Evolutionary conservation across 805 yeast genomes (phyloP), one percentile per base, ranked within the genome.

Genomic region (Barnettozyma wickerhamii): DNA sequence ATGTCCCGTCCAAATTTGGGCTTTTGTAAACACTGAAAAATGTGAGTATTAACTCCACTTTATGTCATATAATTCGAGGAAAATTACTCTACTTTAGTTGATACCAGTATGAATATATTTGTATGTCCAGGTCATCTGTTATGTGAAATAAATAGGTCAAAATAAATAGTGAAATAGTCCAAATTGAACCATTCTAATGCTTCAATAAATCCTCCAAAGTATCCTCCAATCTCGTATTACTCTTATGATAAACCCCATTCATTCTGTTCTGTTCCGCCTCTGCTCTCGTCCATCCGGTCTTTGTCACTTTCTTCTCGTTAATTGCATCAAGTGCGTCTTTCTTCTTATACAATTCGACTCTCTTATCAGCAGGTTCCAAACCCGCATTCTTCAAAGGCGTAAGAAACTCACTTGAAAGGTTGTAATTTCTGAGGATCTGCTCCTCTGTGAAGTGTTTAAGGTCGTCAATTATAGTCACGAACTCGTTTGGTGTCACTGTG

Each of bases 381-480:
- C 41, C 41, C 1, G 44, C 32, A 20, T 28, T 24, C 17, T 19
- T 19, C 4, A 43, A 19, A 19, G 26, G 26, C 5, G 33, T 23
- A 6, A 40, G 35, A 23, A 18, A 44, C 1, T 13, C 30, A 30
- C 34, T 35, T 3, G 35, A 35, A 6, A 53, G 38, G 10, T 40
- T 42, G 28, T 51, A 53, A 6, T 46, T 38, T 26, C 30, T 41
- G 4, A 32, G 24, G 3, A 53, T 41, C 17, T 48, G 46, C 6
- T 45, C 48, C 4, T 41, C 30, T 5, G 50, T 14, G 30, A 41
- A 43, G 14, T 43, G 46, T 7, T 46, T 38, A 27, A 51, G 30
- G 33, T 50, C 53, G 17, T 48, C 51, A 6, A 53, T 45, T 7
- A 53, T 51, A 10, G 52, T 42, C 7, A 41, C 42, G 19, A 53